A percentile compares a stretch with the other conserved stretches of the same genome.
phyloP scores from a whole-genome alignment of 805 yeast genomes.

The Yamadazyma laniorum region DNA sequence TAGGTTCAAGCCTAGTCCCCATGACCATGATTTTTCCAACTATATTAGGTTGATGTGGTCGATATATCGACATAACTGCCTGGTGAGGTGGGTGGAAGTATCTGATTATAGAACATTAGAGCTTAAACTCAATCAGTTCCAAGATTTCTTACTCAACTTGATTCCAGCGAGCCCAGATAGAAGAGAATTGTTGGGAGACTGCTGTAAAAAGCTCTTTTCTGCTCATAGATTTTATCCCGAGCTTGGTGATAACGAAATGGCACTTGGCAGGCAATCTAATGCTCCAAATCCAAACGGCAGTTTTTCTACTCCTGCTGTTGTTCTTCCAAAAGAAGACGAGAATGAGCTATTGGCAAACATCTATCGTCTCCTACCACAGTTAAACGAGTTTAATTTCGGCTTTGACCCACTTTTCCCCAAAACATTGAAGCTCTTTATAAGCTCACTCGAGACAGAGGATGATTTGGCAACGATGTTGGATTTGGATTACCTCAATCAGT shows the following conservation, averaged over 20 bases:
- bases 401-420: slow-evolving; percentile 12
- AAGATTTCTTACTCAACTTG: slow-evolving; percentile 1
- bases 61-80: slow-evolving; percentile 5
- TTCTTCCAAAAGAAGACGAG: slow-evolving; percentile 8
- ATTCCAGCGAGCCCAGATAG: background rate
- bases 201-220: background rate
- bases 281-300: background rate
- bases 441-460: slow-evolving; percentile 5
- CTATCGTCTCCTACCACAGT: slow-evolving; percentile 9
- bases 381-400: slow-evolving; percentile 14
- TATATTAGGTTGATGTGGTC: slow-evolving; percentile 4
- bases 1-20: slow-evolving; percentile 9
- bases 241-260: background rate
- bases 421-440: slow-evolving; percentile 4
- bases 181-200: background rate
- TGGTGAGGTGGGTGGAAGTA: slow-evolving; percentile 10
- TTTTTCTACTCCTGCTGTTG: background rate
- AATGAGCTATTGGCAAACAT: slow-evolving; percentile 11
- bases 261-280: background rate
- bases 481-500: slow-evolving; percentile 9
- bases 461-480: slow-evolving; percentile 9
- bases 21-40: slow-evolving; percentile 10
- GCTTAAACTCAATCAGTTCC: slow-evolving; percentile 2
- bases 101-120: slow-evolving; percentile 3
- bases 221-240: background rate